Evolutionary conservation across 2,329 filamentous ascomycete genomes (phyloP), one percentile per base, ranked within the genome.

Genomic region (Aspergillus ibericus): DNA sequence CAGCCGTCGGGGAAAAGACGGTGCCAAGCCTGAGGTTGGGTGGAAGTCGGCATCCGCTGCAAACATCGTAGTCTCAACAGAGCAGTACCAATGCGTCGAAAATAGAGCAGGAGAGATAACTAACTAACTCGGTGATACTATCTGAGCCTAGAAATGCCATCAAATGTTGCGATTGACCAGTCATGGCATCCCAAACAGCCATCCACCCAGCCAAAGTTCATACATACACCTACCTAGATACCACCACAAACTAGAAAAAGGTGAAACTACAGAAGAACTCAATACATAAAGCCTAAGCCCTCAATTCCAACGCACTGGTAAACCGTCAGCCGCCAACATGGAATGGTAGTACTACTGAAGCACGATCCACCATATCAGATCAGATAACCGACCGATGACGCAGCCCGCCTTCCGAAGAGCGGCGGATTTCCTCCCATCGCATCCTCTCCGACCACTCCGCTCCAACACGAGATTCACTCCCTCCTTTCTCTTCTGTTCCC

Each of bases 381-480:
- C 60, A 62, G 60, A 62, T 62, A 53, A 46, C 25, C 36, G 13
- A 20, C 57, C 58, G 58, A 66, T 67, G 65, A 67, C 65, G 65
- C 65, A 66, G 58, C 50, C 52, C 20, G 12, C 22, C 44, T 58
- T 55, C 60, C 62, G 63, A 63, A 53, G 55, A 63, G 55, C 64
- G 62, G 59, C 61, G 55, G 49, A 59, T 53, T 55, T 59, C 56
- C 34, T 59, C 36, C 44, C 53, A 32, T 53, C 61, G 25, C 27
- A 15, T 29, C 35, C 32, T 20, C 32, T 44, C 25, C 9, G 36
- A 18, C 18, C 29, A 29, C 16, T 20, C n/a, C n/a, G 25, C 34
- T 34, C 32, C 44, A 40, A n/a, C 27, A 38, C 55, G 32, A 27
- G 25, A 56, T 50, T 56, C 38, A 42, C 25, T 15, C 52, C 32